phyloP scores from a whole-genome alignment of 768 basidiomycete species.

The Mycena rebaudengoi region DNA sequence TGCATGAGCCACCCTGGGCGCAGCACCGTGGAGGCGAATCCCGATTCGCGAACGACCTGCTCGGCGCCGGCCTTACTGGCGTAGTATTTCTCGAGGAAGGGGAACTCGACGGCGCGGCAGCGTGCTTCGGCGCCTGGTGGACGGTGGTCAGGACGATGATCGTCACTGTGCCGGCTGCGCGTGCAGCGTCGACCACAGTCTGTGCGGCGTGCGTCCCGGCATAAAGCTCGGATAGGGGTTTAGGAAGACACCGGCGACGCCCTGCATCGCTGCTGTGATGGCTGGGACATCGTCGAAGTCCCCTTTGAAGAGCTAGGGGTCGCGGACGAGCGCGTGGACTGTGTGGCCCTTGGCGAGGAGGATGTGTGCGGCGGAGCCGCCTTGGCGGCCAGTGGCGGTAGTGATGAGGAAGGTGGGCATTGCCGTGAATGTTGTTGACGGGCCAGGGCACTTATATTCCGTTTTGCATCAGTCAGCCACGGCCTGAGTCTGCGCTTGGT shows the following conservation, averaged over 20 bases:
- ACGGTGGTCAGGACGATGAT: slow-evolving; percentile 24
- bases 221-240: slow-evolving; percentile 20
- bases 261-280: slow-evolving; percentile 15
- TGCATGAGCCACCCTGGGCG: slow-evolving; percentile 22
- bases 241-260: slow-evolving; percentile 23
- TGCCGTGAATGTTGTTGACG: too few relatives aligned
- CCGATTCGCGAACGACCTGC: slow-evolving; percentile 18
- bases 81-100: slow-evolving; percentile 21
- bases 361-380: slow-evolving; percentile 15
- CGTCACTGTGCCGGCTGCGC: slow-evolving; percentile 16
- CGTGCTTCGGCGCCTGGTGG: neutral
- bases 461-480: too few relatives aligned
- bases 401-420: slow-evolving; percentile 25
- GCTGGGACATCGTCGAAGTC: slow-evolving; percentile 13
- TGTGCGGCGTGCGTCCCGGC: slow-evolving; percentile 11
- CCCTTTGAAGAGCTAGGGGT: slow-evolving; percentile 16
- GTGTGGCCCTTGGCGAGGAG: slow-evolving; percentile 17
- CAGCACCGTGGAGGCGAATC: slow-evolving; percentile 21
- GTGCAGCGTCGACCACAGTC: slow-evolving; percentile 17
- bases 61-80: slow-evolving; percentile 20
- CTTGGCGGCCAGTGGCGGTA: slow-evolving; percentile 23
- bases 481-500: too few relatives aligned
- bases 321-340: slow-evolving; percentile 20
- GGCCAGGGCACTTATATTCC: too few relatives aligned
- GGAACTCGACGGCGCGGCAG: neutral